Evolutionary conservation across 257 asterid species (phyloP).

Genomic region (Agastache rugosa): DNA sequence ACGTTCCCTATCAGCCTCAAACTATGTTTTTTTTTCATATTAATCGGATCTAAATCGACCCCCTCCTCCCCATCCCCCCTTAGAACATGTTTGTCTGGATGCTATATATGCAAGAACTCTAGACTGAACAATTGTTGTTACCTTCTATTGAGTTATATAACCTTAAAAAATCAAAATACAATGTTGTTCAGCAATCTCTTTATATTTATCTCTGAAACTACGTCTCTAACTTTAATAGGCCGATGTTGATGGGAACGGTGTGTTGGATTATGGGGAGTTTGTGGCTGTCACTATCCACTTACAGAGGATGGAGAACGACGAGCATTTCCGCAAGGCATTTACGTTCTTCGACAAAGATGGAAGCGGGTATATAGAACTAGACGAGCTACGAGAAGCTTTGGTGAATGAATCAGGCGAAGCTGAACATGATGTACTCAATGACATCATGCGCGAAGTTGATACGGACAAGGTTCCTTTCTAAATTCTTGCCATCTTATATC

Average conservation of each 20-base stretch:
- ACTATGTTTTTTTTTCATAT: neutral
- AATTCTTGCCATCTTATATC: constrained; percentile 3
- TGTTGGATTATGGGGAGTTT: constrained; percentile 90
- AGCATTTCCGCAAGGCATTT: constrained; percentile 82
- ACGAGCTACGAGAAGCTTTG: constrained; percentile 80
- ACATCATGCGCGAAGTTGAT: constrained; percentile 90
- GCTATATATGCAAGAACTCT: neutral
- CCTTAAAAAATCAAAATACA: neutral
- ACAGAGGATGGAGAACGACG: constrained; percentile 87
- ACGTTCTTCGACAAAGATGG: constrained; percentile 82
- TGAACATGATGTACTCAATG: constrained; percentile 60
- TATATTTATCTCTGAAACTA: neutral
- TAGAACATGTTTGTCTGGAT: neutral
- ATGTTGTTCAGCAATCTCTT: neutral
- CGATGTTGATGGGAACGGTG: constrained; percentile 91
- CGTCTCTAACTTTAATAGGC: constrained; percentile 54
- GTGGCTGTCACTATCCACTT: constrained; percentile 94
- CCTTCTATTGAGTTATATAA: neutral
- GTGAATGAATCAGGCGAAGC: constrained; percentile 76
- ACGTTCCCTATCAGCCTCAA: too few species aligned
- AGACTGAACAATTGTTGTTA: neutral
- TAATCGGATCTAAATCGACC: neutral
- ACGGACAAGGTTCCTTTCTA: constrained; percentile 72
- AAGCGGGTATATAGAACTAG: constrained; percentile 80
- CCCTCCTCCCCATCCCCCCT: neutral